Evolutionary conservation across 2,329 filamentous ascomycete genomes (phyloP), one percentile per base, ranked within the genome.

Genomic region (Setomelanomma holmii): DNA sequence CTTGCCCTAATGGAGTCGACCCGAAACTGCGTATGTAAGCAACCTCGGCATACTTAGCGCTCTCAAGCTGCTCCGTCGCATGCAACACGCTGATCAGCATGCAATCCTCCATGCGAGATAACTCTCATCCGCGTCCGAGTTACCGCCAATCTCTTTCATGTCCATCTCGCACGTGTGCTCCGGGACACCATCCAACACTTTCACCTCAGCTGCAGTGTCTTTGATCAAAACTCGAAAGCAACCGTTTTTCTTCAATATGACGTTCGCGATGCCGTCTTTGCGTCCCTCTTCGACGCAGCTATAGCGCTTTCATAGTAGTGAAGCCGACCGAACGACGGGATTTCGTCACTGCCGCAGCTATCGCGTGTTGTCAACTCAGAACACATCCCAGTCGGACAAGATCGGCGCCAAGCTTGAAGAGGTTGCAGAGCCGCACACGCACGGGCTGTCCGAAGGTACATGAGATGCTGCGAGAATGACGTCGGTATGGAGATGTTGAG

Each of bases 321-420:
- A 38, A 56, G 50, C 58, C 60, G 55, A 33, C 38, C 49, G 23
- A 45, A 39, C 36, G 20, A 50, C 35, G 21, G 40, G 46, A 47
- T 40, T 46, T 49, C 55, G 55, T 53, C 60, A 61, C 42, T 21
- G 42, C 45, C 46, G 55, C 51, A 53, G 53, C 51, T 44, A 48
- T 56, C 17, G 55, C 48, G 52, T 40, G 53, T 50, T 58, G 6
- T 36, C 11, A 17, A 36, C 34, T 36, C 63, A 44, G 51, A 5
- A n/a, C 33, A 50, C 41, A 51, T 53, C 55, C 40, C 40, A 51
- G 45, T 46, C 45, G 56, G 62, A 53, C 46, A 66, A 66, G 64
- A 67, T 67, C 63, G 45, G 56, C 64, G 56, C 60, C 62, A 67
- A 66, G 61, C 17, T n/a, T 51, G 56, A 58, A 67, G 56, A 67